Base-by-base conservation (phyloP, 768 basidiomycete genomes). In the Asterophora parasitica region DNA sequence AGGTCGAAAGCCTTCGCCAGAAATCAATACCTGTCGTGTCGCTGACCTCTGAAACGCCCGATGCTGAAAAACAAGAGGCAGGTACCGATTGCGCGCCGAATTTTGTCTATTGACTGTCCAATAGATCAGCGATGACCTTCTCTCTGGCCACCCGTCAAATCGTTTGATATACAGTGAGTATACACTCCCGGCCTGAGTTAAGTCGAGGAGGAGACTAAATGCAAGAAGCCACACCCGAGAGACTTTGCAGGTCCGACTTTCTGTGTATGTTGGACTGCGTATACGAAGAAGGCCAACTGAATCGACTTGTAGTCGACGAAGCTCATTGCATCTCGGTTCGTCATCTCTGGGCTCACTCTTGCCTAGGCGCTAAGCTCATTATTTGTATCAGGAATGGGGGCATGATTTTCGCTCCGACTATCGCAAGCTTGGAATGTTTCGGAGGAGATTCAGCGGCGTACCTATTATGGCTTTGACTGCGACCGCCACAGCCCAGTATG, bases 401-500 rank as follows among this genome's bases (percentile, higher is more conserved):
- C 87, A 89, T 40, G 82, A 88, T 56, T 90, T 90, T 60, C 79
- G 90, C 19, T 72, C 63, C 27, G 83, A 88, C 35, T 92, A 91
- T 58, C 70, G 88, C 36, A 75, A 70, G 19, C 72, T 93, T 17
- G 90, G 89, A 4, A 61, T 67, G 32, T 87, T 93, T 61, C 78
- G 90, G 1, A 70, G 77, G 31, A 72, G 70, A 23, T 91, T 83
- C 58, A 75, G 76, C 1, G 69, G 74, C 47, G 77, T 92, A 4
- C 90, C 91, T 0, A 83, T 93, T 55, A 92, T 91, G 87, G 90
- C 90, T 3, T 65, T 92, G 32, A 92, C 89, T 1, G 89, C 90
- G 1, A 89, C 86, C 11, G 89, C 90, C 2, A 92, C 90, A 5
- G 64, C 79, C 35, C 63, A 65, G 87, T 88, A 62, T 20, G 77